Percentiles rank a stretch among this genome's conserved stretches.
Evolutionary conservation across 352 stramenopile genomes (phyloP).

Genomic region (Phytophthora citricola): DNA sequence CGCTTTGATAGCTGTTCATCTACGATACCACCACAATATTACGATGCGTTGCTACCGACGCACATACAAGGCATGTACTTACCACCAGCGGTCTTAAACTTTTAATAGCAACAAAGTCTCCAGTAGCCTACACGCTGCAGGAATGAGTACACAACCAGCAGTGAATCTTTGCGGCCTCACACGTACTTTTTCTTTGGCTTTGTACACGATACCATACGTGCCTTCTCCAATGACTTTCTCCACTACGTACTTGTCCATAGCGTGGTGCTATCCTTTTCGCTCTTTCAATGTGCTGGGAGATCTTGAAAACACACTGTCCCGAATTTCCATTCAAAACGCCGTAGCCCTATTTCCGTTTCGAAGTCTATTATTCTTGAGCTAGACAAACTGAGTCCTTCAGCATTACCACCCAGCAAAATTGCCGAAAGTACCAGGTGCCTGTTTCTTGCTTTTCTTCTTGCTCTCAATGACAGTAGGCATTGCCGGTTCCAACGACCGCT

Average conservation of each 20-base stretch:
- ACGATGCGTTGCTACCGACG: neutral
- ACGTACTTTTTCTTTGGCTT: slow-evolving; percentile 76
- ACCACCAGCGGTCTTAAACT: slow-evolving; percentile 79
- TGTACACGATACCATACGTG: slow-evolving; percentile 86
- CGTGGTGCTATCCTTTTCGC: neutral
- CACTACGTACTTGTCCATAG: slow-evolving; percentile 83
- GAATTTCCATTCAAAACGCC: slow-evolving; percentile 21
- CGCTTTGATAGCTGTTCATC: slow-evolving; percentile 82
- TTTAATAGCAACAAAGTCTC: slow-evolving; percentile 85
- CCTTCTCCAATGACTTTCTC: slow-evolving; percentile 87
- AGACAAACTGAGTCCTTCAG: neutral
- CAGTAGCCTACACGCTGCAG: slow-evolving; percentile 44
- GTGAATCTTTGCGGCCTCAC: neutral
- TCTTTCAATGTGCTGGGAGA: neutral
- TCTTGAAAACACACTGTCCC: neutral
- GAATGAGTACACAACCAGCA: slow-evolving; percentile 3
- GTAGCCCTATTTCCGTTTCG: slow-evolving; percentile 21
- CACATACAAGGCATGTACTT: neutral
- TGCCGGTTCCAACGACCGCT: slow-evolving; percentile 32
- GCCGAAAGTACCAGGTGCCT: slow-evolving; percentile 63
- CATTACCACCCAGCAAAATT: slow-evolving; percentile 81
- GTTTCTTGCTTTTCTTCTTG: slow-evolving; percentile 75
- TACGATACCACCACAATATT: slow-evolving; percentile 17
- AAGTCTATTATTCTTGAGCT: slow-evolving; percentile 14
- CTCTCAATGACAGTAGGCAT: slow-evolving; percentile 69